Evolutionary conservation across 2,329 filamentous ascomycete species (phyloP).

Genomic region (Tolypocladium guangdongense): DNA sequence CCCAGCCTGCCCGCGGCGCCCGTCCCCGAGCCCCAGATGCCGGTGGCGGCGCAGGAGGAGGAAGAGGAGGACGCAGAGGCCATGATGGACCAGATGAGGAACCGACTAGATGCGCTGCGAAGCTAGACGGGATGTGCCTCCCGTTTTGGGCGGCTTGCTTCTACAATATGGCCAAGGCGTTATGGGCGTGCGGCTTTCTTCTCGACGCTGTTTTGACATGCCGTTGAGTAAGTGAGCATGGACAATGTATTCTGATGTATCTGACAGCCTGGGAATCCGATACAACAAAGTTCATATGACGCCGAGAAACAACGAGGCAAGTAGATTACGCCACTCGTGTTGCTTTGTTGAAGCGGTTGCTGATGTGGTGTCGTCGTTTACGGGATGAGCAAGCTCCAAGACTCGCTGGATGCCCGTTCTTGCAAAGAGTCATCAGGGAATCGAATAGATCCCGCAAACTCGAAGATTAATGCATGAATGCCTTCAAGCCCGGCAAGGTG

Average conservation of each 20-base stretch:
- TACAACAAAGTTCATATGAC: neutral
- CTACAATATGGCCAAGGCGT: neutral
- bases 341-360: neutral
- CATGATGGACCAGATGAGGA: conserved; percentile 89
- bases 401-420: too few species aligned
- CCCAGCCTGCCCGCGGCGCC: conserved; percentile 43
- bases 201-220: neutral
- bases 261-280: neutral
- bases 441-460: too few species aligned
- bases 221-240: neutral
- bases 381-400: neutral
- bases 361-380: neutral
- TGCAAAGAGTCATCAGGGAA: neutral
- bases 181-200: neutral
- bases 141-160: neutral
- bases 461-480: too few species aligned
- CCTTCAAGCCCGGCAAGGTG: too few species aligned
- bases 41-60: conserved; percentile 47
- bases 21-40: conserved; percentile 41
- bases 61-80: conserved; percentile 82
- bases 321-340: neutral
- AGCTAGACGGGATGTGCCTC: conserved; percentile 41
- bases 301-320: neutral
- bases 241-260: neutral
- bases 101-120: conserved; percentile 79